Percentiles rank a stretch among this genome's conserved stretches.
Evolutionary conservation across 1,139 yeast genomes (phyloP).

Genomic region (Saccharomycopsis crataegensis): DNA sequence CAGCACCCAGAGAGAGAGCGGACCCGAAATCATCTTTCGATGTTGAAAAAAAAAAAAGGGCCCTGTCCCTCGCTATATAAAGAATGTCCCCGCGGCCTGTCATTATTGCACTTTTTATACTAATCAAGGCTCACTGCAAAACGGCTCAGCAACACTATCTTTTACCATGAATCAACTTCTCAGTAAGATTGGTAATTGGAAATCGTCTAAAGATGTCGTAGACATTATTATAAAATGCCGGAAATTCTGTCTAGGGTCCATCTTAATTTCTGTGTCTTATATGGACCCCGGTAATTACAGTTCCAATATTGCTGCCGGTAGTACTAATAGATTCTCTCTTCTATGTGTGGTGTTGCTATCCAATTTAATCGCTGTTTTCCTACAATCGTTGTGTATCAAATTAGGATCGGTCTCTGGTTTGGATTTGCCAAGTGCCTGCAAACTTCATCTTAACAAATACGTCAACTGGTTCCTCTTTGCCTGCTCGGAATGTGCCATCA

Average conservation of each 20-base stretch:
- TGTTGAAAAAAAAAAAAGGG: no score
- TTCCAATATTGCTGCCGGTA: constrained; percentile 74
- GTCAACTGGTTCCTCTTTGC: constrained; percentile 51
- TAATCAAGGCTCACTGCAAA: no score
- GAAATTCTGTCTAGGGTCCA: constrained; percentile 8
- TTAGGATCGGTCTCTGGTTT: constrained; percentile 76
- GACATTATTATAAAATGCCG: not conserved
- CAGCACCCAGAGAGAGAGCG: no score
- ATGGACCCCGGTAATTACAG: constrained; percentile 87
- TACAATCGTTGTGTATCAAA: constrained; percentile 66
- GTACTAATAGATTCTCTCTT: constrained; percentile 53
- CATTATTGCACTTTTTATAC: no score
- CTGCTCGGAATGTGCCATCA: constrained; percentile 71
- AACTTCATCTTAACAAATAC: constrained; percentile 55
- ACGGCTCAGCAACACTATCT: no score
- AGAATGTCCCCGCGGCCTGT: no score
- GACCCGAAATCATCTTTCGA: no score
- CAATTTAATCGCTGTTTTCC: constrained; percentile 63
- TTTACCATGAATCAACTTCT: no score
- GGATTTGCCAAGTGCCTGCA: constrained; percentile 66
- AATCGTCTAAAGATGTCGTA: no score
- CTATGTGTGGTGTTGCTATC: constrained; percentile 62
- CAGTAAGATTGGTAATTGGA: no score
- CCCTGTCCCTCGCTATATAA: no score
- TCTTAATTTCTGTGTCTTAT: constrained; percentile 64